Conservation (phyloP, 768 basidiomycete genomes). For the Podaxis sp. region DNA sequence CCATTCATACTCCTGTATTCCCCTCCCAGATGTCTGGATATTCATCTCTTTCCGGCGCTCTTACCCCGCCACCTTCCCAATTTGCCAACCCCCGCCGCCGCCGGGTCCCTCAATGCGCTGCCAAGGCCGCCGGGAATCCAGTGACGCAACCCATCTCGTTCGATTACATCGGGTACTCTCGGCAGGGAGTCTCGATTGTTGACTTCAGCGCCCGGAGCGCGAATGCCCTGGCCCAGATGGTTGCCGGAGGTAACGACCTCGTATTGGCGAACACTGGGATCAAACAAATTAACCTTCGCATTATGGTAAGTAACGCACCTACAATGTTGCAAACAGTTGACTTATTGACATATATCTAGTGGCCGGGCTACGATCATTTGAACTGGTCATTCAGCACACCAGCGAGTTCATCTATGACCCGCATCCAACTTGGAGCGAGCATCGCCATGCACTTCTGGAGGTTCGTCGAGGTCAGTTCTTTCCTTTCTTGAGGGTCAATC, state of each 20-base stretch:
- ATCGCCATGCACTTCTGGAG: constrained; percentile 15
- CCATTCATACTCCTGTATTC: constrained; percentile 41
- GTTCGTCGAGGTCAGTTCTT: constrained; percentile 13
- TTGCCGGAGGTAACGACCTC: constrained; percentile 38
- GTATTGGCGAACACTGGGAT: constrained; percentile 37
- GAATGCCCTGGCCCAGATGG: constrained; percentile 34
- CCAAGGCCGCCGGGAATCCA: constrained; percentile 23
- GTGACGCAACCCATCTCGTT: constrained; percentile 35
- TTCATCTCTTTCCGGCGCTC: constrained; percentile 27
- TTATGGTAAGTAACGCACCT: not conserved
- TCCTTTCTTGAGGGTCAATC: not conserved
- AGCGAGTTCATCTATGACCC: constrained; percentile 15
- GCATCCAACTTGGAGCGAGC: constrained; percentile 14
- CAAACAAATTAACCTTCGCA: constrained; percentile 6
- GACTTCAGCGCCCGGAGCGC: constrained; percentile 40
- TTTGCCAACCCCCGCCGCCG: constrained; percentile 34
- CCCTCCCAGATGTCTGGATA: constrained; percentile 28
- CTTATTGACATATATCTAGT: not conserved
- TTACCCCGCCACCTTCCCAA: constrained; percentile 19
- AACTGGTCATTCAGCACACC: constrained; percentile 14
- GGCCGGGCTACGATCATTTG: constrained; percentile 17
- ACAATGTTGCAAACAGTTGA: not conserved
- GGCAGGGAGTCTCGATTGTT: constrained; percentile 47
- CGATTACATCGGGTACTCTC: constrained; percentile 39
- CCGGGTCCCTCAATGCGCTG: constrained; percentile 35